phyloP scores from a whole-genome alignment of 1,284 basidiomycete genomes.

The Trametes hirsuta region DNA sequence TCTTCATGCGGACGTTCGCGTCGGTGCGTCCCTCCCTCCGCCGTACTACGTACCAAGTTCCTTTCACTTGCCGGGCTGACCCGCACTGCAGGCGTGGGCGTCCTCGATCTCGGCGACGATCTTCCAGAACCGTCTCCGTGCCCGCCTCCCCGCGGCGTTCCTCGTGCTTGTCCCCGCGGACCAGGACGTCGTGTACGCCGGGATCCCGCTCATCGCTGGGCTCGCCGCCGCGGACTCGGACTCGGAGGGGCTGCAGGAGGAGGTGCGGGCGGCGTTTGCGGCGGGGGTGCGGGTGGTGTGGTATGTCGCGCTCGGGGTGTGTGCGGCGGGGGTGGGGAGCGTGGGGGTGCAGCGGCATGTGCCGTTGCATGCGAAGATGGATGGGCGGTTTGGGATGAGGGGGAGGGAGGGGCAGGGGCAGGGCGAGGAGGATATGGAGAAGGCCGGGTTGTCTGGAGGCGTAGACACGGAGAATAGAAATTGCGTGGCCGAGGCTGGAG shows the following conservation, averaged over 20 bases:
- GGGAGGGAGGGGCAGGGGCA: background rate
- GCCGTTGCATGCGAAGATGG: conserved; percentile 35
- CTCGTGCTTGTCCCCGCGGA: conserved; percentile 27
- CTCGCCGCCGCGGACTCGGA: conserved; percentile 4
- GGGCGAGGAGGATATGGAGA: background rate
- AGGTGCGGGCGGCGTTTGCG: conserved; percentile 36
- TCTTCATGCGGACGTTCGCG: conserved; percentile 20
- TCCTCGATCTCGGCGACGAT: conserved; percentile 34
- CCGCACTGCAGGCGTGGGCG: conserved; percentile 37
- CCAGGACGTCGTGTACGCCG: conserved; percentile 33
- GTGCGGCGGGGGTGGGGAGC: conserved; percentile 11
- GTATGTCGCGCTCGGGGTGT: conserved; percentile 33
- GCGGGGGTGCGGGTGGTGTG: conserved; percentile 31
- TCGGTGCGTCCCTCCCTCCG: conserved; percentile 13
- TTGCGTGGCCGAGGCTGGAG: too few relatives aligned
- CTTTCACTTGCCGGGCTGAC: too few relatives aligned
- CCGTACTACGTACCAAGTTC: too few relatives aligned
- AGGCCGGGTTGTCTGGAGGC: background rate
- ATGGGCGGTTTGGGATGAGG: conserved; percentile 29
- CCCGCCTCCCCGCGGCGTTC: conserved; percentile 22
- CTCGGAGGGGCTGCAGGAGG: conserved; percentile 8
- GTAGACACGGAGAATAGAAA: too few relatives aligned
- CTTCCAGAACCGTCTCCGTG: conserved; percentile 33
- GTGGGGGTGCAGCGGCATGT: conserved; percentile 35
- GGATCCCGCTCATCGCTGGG: conserved; percentile 34